Base-by-base conservation (phyloP, 2,329 filamentous ascomycete species). In the Cyanodermella asteris region DNA sequence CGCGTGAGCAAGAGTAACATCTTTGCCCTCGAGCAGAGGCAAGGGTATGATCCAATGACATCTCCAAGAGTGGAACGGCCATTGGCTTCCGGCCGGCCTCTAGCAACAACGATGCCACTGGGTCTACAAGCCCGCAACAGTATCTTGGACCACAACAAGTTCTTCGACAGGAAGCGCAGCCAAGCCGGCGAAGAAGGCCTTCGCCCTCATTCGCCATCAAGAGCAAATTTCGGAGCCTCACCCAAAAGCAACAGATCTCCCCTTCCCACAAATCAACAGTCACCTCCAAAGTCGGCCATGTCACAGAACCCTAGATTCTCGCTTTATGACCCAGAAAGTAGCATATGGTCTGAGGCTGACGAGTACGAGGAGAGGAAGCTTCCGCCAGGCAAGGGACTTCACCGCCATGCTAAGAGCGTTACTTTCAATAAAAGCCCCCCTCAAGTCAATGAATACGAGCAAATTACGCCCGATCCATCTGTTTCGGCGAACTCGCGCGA, bases 1-100 rank as follows among this genome's bases (percentile, higher is more conserved):
- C 75, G 87, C 31, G 87, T 97, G 41, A 91, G 84, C 61, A 94
- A 91, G 56, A 93, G 84, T 62, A 91, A 73, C 53, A 93, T 94
- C 61, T 78, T 91, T 45, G 81, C 80, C 20, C 73, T 82, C 28
- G 82, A 93, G 51, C 74, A 81, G 44, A 82, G 82, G 52, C 69
- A 81, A 46, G 76, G 90, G 55, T 93, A 93, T 56, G 80, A 93
- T 47, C 80, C 82, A 15, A 64, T 72, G 28, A 66, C 68, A 36
- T 52, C 81, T 27, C 73, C 75, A 22, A 60, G 76, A 30, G 64
- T 91, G 32, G 78, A 94, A 51, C 68, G 81, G 34, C 80, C 82
- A 18, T 59, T 90, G 36, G 68, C 76, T 42, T 72, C 50, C 15
- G 59, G 56, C 22, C 55, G 60, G 13, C 61, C 63, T 5, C 48